Conservation (phyloP, 768 basidiomycete species). For the Psilocybe cyanescens region DNA sequence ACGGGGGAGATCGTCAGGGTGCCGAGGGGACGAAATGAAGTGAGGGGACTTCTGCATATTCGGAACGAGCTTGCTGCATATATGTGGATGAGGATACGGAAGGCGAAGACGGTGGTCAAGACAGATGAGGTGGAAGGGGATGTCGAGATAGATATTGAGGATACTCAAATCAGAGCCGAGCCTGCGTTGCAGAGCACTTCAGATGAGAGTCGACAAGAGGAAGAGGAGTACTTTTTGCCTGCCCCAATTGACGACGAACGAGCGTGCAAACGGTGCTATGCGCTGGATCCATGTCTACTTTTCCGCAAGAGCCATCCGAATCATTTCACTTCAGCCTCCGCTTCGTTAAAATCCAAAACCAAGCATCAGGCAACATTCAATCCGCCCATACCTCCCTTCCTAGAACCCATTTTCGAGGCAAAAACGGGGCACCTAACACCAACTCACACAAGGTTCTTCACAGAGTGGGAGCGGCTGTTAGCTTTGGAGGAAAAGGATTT, state of each 20-base stretch:
- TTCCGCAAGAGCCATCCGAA: slow-evolving; percentile 69
- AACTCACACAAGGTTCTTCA: slow-evolving; percentile 77
- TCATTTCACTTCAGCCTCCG: slow-evolving; percentile 3
- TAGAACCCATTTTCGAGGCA: slow-evolving; percentile 53
- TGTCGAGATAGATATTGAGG: slow-evolving; percentile 18
- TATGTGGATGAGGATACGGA: slow-evolving; percentile 56
- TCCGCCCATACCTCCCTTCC: background rate
- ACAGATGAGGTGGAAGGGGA: slow-evolving; percentile 18
- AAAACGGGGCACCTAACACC: slow-evolving; percentile 83
- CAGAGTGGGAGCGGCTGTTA: slow-evolving; percentile 89
- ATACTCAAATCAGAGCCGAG: background rate
- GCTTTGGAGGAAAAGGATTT: slow-evolving; percentile 87
- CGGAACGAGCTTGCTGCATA: slow-evolving; percentile 87
- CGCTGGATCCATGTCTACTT: slow-evolving; percentile 88
- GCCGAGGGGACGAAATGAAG: slow-evolving; percentile 77
- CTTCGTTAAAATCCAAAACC: background rate
- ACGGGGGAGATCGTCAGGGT: slow-evolving; percentile 75
- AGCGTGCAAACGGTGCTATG: slow-evolving; percentile 81
- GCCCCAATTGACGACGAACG: slow-evolving; percentile 83
- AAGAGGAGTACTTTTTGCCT: slow-evolving; percentile 73
- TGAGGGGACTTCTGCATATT: slow-evolving; percentile 78
- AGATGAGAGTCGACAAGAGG: slow-evolving; percentile 13
- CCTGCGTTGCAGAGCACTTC: background rate
- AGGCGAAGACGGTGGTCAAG: slow-evolving; percentile 10
- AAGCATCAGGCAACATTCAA: background rate